These are phyloP conservation scores for Lanzia echinophila DNA, from an alignment of 2,329 filamentous ascomycete species.

Conservation along the genomic window DNA sequence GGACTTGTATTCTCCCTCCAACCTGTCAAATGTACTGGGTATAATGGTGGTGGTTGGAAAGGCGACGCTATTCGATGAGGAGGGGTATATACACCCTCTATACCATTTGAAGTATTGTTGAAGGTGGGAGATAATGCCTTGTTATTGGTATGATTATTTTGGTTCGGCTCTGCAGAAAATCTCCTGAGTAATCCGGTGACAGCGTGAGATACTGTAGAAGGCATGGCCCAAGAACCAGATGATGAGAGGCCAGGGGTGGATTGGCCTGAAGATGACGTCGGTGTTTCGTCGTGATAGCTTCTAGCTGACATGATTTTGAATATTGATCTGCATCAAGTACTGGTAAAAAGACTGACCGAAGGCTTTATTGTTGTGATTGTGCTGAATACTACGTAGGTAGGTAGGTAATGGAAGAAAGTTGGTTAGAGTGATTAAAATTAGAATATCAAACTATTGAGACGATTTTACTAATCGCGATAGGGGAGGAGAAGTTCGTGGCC, in stretches of 20 bases:
- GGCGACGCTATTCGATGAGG: constrained; percentile 59
- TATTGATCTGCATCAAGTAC: background rate
- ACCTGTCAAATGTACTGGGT: constrained; percentile 66
- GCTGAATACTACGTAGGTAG: background rate
- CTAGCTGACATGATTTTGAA: background rate
- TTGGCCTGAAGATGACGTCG: constrained; percentile 18
- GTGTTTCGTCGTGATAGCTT: constrained; percentile 12
- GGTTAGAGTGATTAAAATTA: background rate
- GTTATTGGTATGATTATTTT: constrained; percentile 14
- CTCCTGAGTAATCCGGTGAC: constrained; percentile 62
- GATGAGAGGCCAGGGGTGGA: constrained; percentile 34
- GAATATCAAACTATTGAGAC: background rate
- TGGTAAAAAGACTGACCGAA: background rate
- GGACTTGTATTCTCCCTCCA: constrained; percentile 54
- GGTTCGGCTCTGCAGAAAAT: constrained; percentile 46
- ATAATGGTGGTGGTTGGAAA: constrained; percentile 82
- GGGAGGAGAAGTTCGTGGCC: background rate
- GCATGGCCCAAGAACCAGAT: constrained; percentile 36
- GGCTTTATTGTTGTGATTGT: background rate
- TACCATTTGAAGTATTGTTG: constrained; percentile 11
- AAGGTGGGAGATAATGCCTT: background rate
- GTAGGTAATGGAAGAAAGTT: background rate
- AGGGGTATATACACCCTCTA: constrained; percentile 26
- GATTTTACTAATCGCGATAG: background rate
- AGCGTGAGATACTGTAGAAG: constrained; percentile 43